A percentile compares a stretch with the other conserved stretches of the same genome.
phyloP scores from a whole-genome alignment of 2,329 filamentous ascomycete genomes.

The Alternaria tenuissima region DNA sequence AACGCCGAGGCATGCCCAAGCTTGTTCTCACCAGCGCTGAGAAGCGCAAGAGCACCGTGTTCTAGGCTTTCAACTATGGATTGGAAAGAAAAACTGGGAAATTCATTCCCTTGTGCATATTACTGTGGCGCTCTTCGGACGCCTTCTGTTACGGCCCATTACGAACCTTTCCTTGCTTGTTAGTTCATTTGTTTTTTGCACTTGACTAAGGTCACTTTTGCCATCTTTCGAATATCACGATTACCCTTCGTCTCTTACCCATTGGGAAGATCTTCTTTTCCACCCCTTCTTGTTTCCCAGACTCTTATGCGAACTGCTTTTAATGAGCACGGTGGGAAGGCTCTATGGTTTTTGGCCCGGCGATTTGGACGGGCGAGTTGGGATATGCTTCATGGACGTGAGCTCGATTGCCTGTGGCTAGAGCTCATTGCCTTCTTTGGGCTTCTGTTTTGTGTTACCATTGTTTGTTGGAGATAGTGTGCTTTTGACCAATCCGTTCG shows the following conservation, averaged over 20 bases:
- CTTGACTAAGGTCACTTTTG: slow-evolving; percentile 30
- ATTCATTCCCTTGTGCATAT: slow-evolving; percentile 48
- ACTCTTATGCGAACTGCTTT: slow-evolving; percentile 44
- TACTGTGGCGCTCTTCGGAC: slow-evolving; percentile 35
- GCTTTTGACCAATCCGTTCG: slow-evolving; percentile 17
- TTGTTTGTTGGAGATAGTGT: slow-evolving; percentile 14
- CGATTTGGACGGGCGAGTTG: slow-evolving; percentile 21
- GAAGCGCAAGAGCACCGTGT: slow-evolving; percentile 81
- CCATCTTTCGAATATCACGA: slow-evolving; percentile 34
- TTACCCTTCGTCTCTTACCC: slow-evolving; percentile 43
- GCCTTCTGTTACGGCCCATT: slow-evolving; percentile 47
- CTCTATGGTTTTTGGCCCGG: slow-evolving; percentile 29
- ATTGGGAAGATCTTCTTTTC: slow-evolving; percentile 35
- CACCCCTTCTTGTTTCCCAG: slow-evolving; percentile 31
- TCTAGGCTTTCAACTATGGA: slow-evolving; percentile 52
- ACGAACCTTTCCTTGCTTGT: slow-evolving; percentile 45
- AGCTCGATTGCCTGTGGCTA: slow-evolving; percentile 47
- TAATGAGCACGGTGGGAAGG: slow-evolving; percentile 44
- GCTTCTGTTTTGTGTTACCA: slow-evolving; percentile 26
- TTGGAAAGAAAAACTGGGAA: slow-evolving; percentile 27
- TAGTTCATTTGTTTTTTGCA: slow-evolving; percentile 38
- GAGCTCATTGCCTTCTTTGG: slow-evolving; percentile 48
- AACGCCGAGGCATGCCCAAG: slow-evolving; percentile 82
- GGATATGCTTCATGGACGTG: slow-evolving; percentile 34
- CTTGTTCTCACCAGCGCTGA: slow-evolving; percentile 87